Base-by-base conservation (phyloP, 2,329 filamentous ascomycete genomes). In the Tolypocladium paradoxum region DNA sequence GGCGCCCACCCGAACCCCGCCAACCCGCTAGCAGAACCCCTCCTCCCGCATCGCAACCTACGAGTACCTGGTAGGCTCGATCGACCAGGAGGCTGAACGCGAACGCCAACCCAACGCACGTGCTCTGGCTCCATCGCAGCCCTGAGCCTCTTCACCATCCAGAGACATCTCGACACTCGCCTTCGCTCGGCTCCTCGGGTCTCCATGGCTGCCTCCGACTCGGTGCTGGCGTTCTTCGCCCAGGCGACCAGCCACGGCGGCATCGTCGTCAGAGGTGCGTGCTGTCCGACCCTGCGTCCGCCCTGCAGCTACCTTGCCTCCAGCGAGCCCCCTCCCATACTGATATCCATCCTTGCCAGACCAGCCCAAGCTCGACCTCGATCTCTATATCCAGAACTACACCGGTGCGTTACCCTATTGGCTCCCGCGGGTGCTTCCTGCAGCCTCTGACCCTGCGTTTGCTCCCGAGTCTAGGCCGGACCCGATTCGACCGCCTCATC, bases 371-470 rank as follows among this genome's bases (percentile, higher is more conserved):
- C 85, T 97, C 61, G 93, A 97, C 63, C 79, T 99, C 43, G 90
- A 96, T 56, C 82, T 87, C 37, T 97, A 96, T 69, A 87, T 96
- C 49, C 79, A 85, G 59, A 95, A 96, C 65, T 99, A 97, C 70
- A 78, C 76, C 66, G 90, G 91, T 91, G 71, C 47, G 73, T 59
- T 6, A 48, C 35, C 12, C 33, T 47, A 33, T 38, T 47, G n/a
- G 38, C 24, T 27, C 35, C 18, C 18, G 43, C 27, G 5, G 11
- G 9, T 33, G 43, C 18, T 9, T 31, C 20, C 27, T 20, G 43
- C 27, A 33, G 43, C 43, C 20, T 45, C 43, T 46, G 43, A 46
- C 43, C 5, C 43, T 46, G 43, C 16, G 43, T n/a, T 14, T 11
- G 36, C 36, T 16, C 18, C 27, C 27, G 27, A 47, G 18, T 22